Evolutionary conservation across 106 monocot species (phyloP).

Genomic region (Narthecium ossifragum): DNA sequence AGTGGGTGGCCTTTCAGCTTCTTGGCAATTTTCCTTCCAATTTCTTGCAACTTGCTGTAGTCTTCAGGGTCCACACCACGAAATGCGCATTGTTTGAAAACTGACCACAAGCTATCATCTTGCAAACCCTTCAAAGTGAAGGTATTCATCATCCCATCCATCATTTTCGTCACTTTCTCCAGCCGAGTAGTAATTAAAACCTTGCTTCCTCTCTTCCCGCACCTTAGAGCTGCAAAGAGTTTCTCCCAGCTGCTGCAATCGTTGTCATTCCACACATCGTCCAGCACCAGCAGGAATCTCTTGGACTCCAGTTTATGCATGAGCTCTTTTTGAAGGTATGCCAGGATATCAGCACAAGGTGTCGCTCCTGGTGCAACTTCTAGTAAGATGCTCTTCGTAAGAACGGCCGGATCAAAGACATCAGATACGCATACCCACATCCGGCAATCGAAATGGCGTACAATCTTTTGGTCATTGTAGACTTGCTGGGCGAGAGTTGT

Average conservation of each 20-base stretch:
- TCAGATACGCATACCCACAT: too few species aligned
- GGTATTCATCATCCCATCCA: neutral
- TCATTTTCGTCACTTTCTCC: neutral
- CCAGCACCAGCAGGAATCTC: slow-evolving; percentile 10
- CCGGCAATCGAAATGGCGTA: neutral
- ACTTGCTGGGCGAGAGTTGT: too few species aligned
- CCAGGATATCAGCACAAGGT: neutral
- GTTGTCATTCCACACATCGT: too few species aligned
- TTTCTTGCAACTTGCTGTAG: neutral
- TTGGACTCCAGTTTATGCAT: neutral
- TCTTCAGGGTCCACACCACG: neutral
- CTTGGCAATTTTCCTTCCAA: too few species aligned
- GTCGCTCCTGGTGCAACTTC: neutral
- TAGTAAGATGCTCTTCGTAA: too few species aligned
- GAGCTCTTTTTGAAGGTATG: too few species aligned
- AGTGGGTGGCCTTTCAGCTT: too few species aligned
- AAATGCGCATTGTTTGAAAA: slow-evolving; percentile 4
- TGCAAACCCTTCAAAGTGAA: neutral
- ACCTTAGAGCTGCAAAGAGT: slow-evolving; percentile 3
- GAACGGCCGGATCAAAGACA: too few species aligned
- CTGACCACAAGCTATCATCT: neutral
- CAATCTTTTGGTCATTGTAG: too few species aligned
- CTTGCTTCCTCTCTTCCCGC: slow-evolving; percentile 6
- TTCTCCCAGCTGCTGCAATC: slow-evolving; percentile 6
- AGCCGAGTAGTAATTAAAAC: slow-evolving; percentile 15